These are phyloP conservation scores for Cryptosporidium xiaoi DNA, from an alignment of 169 alveolate species.

Conservation along the genomic window DNA sequence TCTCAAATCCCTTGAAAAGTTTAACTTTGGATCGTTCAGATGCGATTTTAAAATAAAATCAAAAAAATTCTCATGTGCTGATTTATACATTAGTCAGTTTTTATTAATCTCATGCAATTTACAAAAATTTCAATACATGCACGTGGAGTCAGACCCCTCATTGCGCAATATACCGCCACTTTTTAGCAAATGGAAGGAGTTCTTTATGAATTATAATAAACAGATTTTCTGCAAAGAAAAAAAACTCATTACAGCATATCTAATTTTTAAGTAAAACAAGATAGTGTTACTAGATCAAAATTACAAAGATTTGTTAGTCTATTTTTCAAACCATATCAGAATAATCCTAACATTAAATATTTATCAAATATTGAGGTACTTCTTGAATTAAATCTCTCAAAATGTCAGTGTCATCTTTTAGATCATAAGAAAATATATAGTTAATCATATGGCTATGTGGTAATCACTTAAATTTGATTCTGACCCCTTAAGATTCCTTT, in stretches of 20 bases:
- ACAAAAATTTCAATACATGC: constrained; percentile 42
- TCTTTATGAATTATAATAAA: no score
- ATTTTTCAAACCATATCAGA: no score
- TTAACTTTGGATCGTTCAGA: constrained; percentile 41
- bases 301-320: no score
- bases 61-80: constrained; percentile 73
- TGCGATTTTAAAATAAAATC: constrained; percentile 65
- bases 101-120: constrained; percentile 4
- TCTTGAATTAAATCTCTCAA: constrained; percentile 4
- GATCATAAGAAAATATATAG: background rate
- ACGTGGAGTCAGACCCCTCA: constrained; percentile 76
- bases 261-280: background rate
- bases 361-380: background rate
- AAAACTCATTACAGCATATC: background rate
- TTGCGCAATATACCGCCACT: background rate
- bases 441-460: background rate
- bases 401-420: background rate
- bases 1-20: background rate
- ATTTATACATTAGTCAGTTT: constrained; percentile 59
- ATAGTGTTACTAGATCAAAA: background rate
- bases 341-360: no score
- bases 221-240: no score
- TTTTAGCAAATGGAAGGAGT: background rate
- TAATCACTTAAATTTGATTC: background rate
- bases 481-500: constrained; percentile 18